Base-by-base conservation (phyloP, 805 yeast species). In the Cyberlindnera veronae region DNA sequence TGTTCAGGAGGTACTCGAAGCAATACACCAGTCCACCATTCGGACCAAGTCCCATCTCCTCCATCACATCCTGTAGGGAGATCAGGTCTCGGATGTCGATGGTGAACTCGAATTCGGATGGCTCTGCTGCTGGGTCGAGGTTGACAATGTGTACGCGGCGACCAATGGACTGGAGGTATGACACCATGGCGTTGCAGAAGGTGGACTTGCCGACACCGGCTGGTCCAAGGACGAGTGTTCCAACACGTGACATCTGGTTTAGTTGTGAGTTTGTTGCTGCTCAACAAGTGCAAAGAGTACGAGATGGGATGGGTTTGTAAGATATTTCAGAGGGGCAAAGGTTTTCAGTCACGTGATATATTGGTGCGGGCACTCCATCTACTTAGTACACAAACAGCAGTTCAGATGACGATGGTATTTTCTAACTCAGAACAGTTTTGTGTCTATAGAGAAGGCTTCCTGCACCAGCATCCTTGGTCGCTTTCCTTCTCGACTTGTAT, bases 131-230 rank as follows among this genome's bases (percentile, higher is more conserved):
- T 5, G 99, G 99, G 64, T 91, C 98, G 38, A 91, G 67, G 59
- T 93, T 93, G 14, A 93, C 97, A 29, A 93, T 78, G 62, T 93
- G 97, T 3, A 96, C 97, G 27, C 95, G 70, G 47, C 99, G 79
- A 1, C 98, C 98, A 26, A 85, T 73, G 15, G 88, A 74, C 61
- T 89, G 95, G 81, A 93, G 84, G 61, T 91, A 84, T 1, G 91
- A 66, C 32, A 93, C 83, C 45, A 93, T 74, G 4, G 95, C 71
- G 55, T 87, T 85, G 66, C 98, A 91, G 58, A 91, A 93, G 0
- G 99, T 88, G 34, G 93, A 67, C 52, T 84, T 91, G 10, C 99
- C 99, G 9, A 85, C 98, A 28, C 99, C 99, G 1, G 99, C 99
- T 15, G 99, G 99, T 1, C 99, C 99, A 49, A 93, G 64, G 1